A percentile compares a stretch with the other conserved stretches of the same genome.
Evolutionary conservation across 2,329 filamentous ascomycete species (phyloP).

Genomic region (Bimuria novae-zelandiae): DNA sequence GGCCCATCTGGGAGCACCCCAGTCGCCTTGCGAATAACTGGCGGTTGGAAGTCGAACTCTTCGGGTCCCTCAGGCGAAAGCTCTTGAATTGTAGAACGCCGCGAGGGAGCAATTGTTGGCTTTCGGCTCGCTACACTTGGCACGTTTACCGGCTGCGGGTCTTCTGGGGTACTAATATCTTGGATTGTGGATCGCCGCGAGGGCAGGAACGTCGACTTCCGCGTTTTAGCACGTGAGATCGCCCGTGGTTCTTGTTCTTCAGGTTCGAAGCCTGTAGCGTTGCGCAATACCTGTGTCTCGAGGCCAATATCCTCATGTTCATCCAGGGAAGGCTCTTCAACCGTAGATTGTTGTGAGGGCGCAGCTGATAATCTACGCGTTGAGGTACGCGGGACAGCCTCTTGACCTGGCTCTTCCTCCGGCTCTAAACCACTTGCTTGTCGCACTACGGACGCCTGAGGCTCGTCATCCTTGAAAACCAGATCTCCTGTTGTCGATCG

Average conservation of each 20-base stretch:
- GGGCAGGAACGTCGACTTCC: not conserved
- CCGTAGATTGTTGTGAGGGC: not conserved
- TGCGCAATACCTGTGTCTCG: not conserved
- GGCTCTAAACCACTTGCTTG: too few species aligned
- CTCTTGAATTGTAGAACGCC: not conserved
- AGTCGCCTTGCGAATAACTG: not conserved
- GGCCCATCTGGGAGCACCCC: not conserved
- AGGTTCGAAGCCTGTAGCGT: not conserved
- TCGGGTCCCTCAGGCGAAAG: not conserved
- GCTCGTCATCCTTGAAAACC: too few species aligned
- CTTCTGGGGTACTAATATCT: not conserved
- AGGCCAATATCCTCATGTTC: not conserved
- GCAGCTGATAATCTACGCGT: too few species aligned
- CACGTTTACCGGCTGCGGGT: not conserved
- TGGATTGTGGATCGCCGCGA: not conserved
- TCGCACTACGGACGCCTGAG: too few species aligned
- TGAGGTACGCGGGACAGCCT: too few species aligned
- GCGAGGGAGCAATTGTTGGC: not conserved
- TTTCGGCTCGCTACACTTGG: not conserved
- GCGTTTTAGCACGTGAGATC: not conserved
- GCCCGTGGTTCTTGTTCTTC: not conserved
- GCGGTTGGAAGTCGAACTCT: not conserved
- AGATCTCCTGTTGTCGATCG: not conserved
- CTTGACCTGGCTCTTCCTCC: too few species aligned
- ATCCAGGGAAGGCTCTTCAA: not conserved